phyloP scores from a whole-genome alignment of 495 filamentous ascomycete species.

The Bacidia rubella region DNA sequence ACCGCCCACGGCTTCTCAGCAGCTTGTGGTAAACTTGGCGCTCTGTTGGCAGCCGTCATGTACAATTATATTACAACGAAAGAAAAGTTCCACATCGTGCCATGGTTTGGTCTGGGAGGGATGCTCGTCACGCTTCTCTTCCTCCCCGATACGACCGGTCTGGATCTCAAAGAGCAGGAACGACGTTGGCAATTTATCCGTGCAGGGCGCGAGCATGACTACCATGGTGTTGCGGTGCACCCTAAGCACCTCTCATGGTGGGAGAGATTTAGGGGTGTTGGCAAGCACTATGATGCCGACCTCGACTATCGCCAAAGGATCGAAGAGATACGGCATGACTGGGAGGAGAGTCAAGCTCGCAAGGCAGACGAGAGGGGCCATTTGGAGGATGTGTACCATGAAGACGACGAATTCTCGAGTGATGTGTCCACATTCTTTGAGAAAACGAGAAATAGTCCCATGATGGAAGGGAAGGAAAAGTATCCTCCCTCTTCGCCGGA shows the following conservation, averaged over 20 bases:
- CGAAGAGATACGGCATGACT: constrained; percentile 59
- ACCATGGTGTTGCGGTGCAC: constrained; percentile 81
- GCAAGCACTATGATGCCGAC: constrained; percentile 66
- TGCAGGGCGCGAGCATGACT: constrained; percentile 56
- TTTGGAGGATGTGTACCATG: constrained; percentile 21
- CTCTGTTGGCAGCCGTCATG: constrained; percentile 66
- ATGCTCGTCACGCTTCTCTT: constrained; percentile 65
- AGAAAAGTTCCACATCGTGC: constrained; percentile 72
- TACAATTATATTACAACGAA: constrained; percentile 74
- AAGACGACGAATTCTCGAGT: constrained; percentile 23
- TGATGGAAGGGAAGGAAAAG: constrained; percentile 15
- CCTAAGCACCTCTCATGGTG: constrained; percentile 71
- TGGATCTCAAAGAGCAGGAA: constrained; percentile 90
- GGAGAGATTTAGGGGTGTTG: constrained; percentile 56
- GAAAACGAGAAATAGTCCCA: constrained; percentile 21
- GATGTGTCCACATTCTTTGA: constrained; percentile 30
- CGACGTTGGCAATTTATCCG: constrained; percentile 73
- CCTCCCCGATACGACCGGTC: constrained; percentile 83
- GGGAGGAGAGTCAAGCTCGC: constrained; percentile 41
- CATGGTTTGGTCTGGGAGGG: constrained; percentile 81
- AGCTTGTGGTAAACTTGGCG: constrained; percentile 70
- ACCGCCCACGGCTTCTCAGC: constrained; percentile 84
- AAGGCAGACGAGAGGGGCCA: constrained; percentile 33
- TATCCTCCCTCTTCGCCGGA: constrained; percentile 5
- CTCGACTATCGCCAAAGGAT: constrained; percentile 68